phyloP scores from a whole-genome alignment of 768 basidiomycete genomes.

The Kwoniella heveanensis region DNA sequence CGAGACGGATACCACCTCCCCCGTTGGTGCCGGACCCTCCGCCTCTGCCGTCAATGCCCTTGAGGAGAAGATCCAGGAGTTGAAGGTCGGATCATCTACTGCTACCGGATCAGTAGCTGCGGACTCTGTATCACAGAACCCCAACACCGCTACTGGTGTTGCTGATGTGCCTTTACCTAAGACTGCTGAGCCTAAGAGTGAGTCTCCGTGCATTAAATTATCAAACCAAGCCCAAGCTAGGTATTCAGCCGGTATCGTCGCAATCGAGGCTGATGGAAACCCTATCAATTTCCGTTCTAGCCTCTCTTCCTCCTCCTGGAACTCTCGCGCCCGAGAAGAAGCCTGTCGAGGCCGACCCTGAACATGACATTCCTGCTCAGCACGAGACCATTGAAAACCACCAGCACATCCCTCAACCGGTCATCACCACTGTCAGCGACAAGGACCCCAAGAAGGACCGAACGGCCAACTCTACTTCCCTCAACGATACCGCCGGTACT shows the following conservation, averaged over 20 bases:
- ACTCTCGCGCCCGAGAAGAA: conserved; percentile 4
- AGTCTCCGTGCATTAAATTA: too few relatives aligned
- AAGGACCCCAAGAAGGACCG: conserved; percentile 51
- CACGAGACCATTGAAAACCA: conserved; percentile 50
- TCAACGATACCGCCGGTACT: conserved; percentile 32
- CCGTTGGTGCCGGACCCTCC: conserved; percentile 36
- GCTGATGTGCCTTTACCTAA: conserved; percentile 25
- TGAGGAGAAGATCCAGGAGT: conserved; percentile 40
- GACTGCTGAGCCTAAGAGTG: conserved; percentile 26
- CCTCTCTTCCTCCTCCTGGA: conserved; percentile 13
- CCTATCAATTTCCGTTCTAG: background rate
- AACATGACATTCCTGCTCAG: conserved; percentile 51
- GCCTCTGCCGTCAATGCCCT: conserved; percentile 38
- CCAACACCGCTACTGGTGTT: background rate
- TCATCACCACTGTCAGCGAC: conserved; percentile 43
- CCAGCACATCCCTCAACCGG: conserved; percentile 47
- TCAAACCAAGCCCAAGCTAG: too few relatives aligned
- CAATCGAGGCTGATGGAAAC: too few relatives aligned
- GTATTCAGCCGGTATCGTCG: too few relatives aligned
- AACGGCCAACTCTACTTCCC: conserved; percentile 24
- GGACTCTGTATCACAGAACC: background rate
- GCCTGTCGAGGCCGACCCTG: conserved; percentile 15
- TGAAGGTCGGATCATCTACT: conserved; percentile 24
- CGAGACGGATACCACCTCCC: conserved; percentile 34
- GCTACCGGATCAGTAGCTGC: background rate